These are phyloP conservation scores for Arctostaphylos glauca DNA, from an alignment of 148 eudicot species.

Conservation along the genomic window DNA sequence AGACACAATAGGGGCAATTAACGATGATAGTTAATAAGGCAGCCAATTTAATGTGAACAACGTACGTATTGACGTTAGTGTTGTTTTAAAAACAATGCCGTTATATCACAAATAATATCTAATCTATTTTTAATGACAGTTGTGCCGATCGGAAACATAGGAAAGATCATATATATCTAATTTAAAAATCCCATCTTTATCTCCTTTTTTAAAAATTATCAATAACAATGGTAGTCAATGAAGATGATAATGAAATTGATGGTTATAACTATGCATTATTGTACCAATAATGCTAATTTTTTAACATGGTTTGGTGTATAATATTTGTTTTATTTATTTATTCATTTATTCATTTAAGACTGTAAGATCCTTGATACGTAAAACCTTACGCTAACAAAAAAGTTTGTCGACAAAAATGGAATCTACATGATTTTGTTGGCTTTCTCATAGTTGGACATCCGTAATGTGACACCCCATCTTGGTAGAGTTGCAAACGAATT, in stretches of 20 bases:
- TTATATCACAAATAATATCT: not conserved
- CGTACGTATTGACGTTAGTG: too few relatives aligned
- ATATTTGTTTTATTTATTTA: too few relatives aligned
- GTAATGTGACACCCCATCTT: not conserved
- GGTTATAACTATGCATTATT: not conserved
- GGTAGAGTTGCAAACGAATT: too few relatives aligned
- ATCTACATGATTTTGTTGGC: not conserved
- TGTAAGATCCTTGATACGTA: too few relatives aligned
- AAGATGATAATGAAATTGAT: not conserved
- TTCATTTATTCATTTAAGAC: too few relatives aligned
- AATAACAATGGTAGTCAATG: not conserved
- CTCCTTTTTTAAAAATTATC: not conserved
- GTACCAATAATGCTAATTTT: too few relatives aligned
- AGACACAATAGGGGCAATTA: not conserved
- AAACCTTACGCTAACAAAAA: too few relatives aligned
- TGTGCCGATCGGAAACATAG: not conserved
- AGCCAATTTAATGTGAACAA: not conserved
- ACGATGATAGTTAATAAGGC: not conserved
- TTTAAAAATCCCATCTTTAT: not conserved
- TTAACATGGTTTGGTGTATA: not conserved
- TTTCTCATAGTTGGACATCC: not conserved
- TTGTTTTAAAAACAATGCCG: too few relatives aligned
- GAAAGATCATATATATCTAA: not conserved
- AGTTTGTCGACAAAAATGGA: too few relatives aligned
- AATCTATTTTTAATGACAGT: not conserved